phyloP scores from a whole-genome alignment of 1,284 basidiomycete genomes.

The Cutaneotrichosporon dermatis region DNA sequence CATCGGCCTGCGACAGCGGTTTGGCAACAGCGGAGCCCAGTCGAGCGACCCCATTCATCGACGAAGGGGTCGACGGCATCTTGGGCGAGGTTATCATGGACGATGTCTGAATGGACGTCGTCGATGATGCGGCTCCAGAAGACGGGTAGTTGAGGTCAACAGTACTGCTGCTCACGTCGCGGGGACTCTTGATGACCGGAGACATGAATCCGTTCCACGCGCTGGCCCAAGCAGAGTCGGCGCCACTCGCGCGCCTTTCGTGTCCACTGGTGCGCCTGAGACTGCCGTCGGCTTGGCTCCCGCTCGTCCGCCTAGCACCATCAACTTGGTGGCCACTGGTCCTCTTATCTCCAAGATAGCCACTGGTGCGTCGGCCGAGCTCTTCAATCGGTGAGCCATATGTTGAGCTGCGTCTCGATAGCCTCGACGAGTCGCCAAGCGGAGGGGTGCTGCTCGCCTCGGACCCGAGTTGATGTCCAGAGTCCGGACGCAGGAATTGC shows the following conservation, averaged over 20 bases:
- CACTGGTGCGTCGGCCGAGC: background rate
- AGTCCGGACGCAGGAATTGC: constrained; percentile 26
- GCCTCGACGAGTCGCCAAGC: constrained; percentile 3
- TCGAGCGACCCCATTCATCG: constrained; percentile 1
- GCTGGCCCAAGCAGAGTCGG: constrained; percentile 11
- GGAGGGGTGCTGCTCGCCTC: constrained; percentile 8
- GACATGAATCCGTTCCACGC: constrained; percentile 16
- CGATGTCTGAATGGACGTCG: constrained; percentile 11
- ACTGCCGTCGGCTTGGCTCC: background rate
- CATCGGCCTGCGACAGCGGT: constrained; percentile 68
- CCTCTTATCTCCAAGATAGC: background rate
- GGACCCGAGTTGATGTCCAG: constrained; percentile 7
- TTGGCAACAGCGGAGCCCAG: constrained; percentile 25
- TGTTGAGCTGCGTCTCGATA: constrained; percentile 13
- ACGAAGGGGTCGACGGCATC: constrained; percentile 3
- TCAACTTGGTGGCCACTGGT: constrained; percentile 1
- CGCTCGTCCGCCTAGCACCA: background rate
- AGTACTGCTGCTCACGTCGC: constrained; percentile 3
- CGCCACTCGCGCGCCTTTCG: constrained; percentile 14
- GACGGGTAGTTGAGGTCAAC: constrained; percentile 5
- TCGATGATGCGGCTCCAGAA: constrained; percentile 3
- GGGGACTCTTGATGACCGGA: constrained; percentile 11
- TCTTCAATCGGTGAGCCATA: constrained; percentile 10
- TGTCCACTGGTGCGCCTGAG: constrained; percentile 6
- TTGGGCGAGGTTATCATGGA: constrained; percentile 8